phyloP scores from a whole-genome alignment of 202 grass and related monocot species.

The Panicum hallii region DNA sequence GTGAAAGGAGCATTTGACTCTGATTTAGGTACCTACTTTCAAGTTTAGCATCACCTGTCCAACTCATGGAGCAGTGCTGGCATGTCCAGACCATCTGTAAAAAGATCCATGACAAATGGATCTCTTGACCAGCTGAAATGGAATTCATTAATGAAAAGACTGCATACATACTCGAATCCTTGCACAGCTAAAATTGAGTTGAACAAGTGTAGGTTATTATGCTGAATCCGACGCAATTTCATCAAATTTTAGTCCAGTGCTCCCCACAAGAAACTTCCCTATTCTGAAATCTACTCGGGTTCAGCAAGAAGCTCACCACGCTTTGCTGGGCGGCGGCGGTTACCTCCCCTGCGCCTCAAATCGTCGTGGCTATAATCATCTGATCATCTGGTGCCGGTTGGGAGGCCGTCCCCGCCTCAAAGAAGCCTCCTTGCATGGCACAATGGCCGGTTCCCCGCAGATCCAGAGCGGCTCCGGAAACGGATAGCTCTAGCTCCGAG shows the following conservation, averaged over 20 bases:
- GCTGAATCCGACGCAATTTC: no score
- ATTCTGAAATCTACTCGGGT: not conserved
- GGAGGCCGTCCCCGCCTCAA: not conserved
- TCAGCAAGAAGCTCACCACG: conserved; percentile 3
- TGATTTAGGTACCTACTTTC: conserved; percentile 14
- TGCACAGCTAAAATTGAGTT: not conserved
- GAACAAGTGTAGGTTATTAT: not conserved
- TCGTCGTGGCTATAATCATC: not conserved
- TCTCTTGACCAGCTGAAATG: not conserved
- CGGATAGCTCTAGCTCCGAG: not conserved
- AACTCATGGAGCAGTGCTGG: conserved; percentile 19
- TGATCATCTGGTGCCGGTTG: no score
- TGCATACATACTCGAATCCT: not conserved
- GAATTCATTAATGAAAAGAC: not conserved
- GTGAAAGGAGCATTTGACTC: not conserved
- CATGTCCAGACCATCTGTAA: conserved; percentile 3
- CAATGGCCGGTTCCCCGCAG: not conserved
- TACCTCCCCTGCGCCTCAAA: not conserved
- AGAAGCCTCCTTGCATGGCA: not conserved
- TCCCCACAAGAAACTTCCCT: not conserved
- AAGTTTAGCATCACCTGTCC: conserved; percentile 8
- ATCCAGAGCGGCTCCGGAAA: conserved; percentile 8
- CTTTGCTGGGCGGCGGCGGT: not conserved
- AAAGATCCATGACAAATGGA: not conserved
- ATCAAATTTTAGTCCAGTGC: not conserved